Conservation (phyloP, 306 rosid genomes). For the Quercus mongolica region DNA sequence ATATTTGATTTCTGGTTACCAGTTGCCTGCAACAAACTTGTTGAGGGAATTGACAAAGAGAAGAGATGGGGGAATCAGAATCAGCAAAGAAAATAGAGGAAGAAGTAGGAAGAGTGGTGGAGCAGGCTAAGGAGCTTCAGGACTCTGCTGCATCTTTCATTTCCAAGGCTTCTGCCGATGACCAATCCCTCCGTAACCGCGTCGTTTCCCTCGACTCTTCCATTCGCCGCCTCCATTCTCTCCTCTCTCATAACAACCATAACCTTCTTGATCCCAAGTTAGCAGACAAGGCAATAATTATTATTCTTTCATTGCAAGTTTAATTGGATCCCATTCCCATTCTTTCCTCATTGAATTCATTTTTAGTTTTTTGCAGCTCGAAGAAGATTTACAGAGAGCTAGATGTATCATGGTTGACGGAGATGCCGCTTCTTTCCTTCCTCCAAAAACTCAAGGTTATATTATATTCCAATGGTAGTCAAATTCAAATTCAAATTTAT, state of each 20-base stretch:
- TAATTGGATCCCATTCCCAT: neutral
- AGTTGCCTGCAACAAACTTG: conserved; percentile 2
- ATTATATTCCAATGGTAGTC: too few relatives aligned
- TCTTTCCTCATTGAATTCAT: too few relatives aligned
- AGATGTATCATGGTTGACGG: conserved; percentile 76
- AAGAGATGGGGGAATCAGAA: conserved; percentile 25
- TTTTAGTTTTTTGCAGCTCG: conserved; percentile 38
- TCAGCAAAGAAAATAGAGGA: conserved; percentile 42
- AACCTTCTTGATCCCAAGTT: conserved; percentile 39
- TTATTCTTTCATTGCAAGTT: neutral
- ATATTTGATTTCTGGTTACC: neutral
- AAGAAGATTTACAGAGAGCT: conserved; percentile 84
- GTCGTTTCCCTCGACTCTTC: conserved; percentile 57
- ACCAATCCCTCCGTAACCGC: conserved; percentile 72
- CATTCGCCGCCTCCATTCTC: conserved; percentile 62
- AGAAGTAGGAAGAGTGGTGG: conserved; percentile 51
- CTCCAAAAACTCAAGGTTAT: conserved; percentile 75
- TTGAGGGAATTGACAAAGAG: too few relatives aligned
- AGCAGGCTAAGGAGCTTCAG: conserved; percentile 71
- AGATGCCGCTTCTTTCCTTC: conserved; percentile 82
- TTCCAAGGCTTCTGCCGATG: conserved; percentile 44
- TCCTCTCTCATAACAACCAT: conserved; percentile 33
- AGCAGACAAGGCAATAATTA: conserved; percentile 51
- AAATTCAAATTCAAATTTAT: too few relatives aligned
- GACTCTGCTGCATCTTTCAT: conserved; percentile 56